These are phyloP conservation scores for Filobasidium floriforme DNA, from an alignment of 768 basidiomycete genomes.

Conservation along the genomic window DNA sequence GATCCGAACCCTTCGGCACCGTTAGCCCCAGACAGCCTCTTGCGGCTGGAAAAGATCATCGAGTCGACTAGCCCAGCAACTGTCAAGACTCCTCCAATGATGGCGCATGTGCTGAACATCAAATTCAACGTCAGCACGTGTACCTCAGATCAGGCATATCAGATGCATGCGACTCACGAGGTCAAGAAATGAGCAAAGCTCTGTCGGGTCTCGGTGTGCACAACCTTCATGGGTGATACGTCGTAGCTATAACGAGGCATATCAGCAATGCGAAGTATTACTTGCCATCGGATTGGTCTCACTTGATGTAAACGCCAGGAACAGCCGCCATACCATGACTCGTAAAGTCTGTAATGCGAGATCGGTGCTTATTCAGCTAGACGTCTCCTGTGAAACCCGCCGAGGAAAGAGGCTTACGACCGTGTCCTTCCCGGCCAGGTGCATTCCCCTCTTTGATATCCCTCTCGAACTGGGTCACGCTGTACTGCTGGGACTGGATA, in stretches of 20 bases:
- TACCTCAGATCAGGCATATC: neutral
- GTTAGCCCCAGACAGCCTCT: slow-evolving; percentile 51
- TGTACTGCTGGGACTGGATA: slow-evolving; percentile 89
- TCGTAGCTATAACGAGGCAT: slow-evolving; percentile 63
- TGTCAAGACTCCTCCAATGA: slow-evolving; percentile 93
- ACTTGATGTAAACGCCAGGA: slow-evolving; percentile 41
- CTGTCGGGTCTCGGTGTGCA: slow-evolving; percentile 82
- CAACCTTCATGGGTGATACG: slow-evolving; percentile 90
- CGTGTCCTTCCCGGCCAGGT: slow-evolving; percentile 44
- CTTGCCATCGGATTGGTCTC: neutral
- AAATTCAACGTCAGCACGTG: slow-evolving; percentile 3
- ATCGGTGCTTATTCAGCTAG: neutral
- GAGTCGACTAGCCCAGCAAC: slow-evolving; percentile 84
- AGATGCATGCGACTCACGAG: slow-evolving; percentile 57
- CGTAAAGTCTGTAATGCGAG: slow-evolving; percentile 33
- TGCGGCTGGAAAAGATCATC: slow-evolving; percentile 72
- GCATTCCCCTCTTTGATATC: slow-evolving; percentile 61
- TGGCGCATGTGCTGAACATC: slow-evolving; percentile 76
- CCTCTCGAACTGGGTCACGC: slow-evolving; percentile 90
- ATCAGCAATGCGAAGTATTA: neutral
- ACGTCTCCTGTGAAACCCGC: neutral
- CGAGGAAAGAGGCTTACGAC: slow-evolving; percentile 32
- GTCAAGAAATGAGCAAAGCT: slow-evolving; percentile 97
- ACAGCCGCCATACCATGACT: slow-evolving; percentile 38
- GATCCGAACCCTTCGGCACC: slow-evolving; percentile 37